phyloP scores from a whole-genome alignment of 1,284 basidiomycete genomes.

The Exobasidium cylindrosporum region DNA sequence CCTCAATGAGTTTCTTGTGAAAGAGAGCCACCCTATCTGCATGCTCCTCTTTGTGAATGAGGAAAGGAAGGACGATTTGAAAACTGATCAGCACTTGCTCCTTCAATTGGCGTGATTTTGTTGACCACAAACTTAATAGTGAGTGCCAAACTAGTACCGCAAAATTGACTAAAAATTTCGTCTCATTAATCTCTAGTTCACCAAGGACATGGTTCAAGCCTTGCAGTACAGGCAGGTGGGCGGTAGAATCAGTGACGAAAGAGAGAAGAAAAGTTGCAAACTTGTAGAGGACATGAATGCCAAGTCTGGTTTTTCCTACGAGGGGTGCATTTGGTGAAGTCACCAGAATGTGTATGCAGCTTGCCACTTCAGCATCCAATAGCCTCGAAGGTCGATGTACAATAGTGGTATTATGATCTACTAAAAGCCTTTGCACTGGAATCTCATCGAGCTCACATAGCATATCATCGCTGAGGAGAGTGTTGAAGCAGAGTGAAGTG shows the following conservation, averaged over 20 bases:
- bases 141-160: constrained; percentile 13
- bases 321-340: constrained; percentile 27
- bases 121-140: constrained; percentile 24
- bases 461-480: constrained; percentile 29
- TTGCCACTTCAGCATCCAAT: constrained; percentile 31
- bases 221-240: constrained; percentile 33
- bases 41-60: constrained; percentile 4
- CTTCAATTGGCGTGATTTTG: constrained; percentile 35
- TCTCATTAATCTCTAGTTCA: constrained; percentile 37
- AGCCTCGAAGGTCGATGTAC: constrained; percentile 15
- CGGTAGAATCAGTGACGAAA: constrained; percentile 28
- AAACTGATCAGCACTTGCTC: constrained; percentile 33
- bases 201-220: constrained; percentile 29
- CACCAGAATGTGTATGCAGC: constrained; percentile 31
- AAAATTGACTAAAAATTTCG: constrained; percentile 19
- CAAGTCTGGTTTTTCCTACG: constrained; percentile 17
- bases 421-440: too few relatives aligned
- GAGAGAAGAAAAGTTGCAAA: constrained; percentile 29
- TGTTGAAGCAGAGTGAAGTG: constrained; percentile 67
- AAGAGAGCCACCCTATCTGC: background rate
- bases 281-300: constrained; percentile 27
- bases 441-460: constrained; percentile 3
- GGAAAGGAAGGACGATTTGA: constrained; percentile 22
- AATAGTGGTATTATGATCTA: too few relatives aligned
- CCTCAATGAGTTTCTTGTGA: background rate